Conservation (phyloP, 2,329 filamentous ascomycete genomes). For the Ilyonectria destructans region DNA sequence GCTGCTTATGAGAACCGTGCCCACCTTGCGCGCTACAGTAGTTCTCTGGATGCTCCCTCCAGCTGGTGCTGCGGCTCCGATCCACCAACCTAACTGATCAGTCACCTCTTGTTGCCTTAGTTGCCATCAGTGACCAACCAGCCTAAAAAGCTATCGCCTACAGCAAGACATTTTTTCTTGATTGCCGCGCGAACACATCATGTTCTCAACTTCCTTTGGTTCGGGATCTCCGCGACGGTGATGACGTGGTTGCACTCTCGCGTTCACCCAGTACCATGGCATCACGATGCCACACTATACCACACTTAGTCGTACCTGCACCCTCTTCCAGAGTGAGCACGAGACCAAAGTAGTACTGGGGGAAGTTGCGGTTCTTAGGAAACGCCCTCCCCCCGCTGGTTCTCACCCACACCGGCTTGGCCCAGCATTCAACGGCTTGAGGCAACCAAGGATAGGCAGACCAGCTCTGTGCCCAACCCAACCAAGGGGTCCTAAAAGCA, state of each 20-base stretch:
- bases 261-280: constrained; percentile 17
- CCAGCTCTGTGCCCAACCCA: constrained; percentile 3
- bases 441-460: background rate
- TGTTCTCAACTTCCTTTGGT: constrained; percentile 12
- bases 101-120: background rate
- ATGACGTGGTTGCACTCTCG: constrained; percentile 13
- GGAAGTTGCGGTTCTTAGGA: background rate
- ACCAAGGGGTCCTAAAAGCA: background rate
- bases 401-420: background rate
- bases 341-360: background rate
- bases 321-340: constrained; percentile 8
- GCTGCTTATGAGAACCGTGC: background rate
- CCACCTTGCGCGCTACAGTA: background rate
- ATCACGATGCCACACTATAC: constrained; percentile 17
- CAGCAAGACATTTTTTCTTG: constrained; percentile 22
- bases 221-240: constrained; percentile 11
- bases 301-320: background rate
- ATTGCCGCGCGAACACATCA: constrained; percentile 7
- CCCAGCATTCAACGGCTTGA: constrained; percentile 1
- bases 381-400: background rate
- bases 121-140: constrained; percentile 7
- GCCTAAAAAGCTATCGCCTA: background rate
- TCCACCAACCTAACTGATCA: constrained; percentile 1
- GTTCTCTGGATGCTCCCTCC: constrained; percentile 1
- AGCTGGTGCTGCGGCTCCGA: constrained; percentile 10